Base-by-base conservation (phyloP, 1,284 basidiomycete genomes). In the Hortiboletus rubellus region DNA sequence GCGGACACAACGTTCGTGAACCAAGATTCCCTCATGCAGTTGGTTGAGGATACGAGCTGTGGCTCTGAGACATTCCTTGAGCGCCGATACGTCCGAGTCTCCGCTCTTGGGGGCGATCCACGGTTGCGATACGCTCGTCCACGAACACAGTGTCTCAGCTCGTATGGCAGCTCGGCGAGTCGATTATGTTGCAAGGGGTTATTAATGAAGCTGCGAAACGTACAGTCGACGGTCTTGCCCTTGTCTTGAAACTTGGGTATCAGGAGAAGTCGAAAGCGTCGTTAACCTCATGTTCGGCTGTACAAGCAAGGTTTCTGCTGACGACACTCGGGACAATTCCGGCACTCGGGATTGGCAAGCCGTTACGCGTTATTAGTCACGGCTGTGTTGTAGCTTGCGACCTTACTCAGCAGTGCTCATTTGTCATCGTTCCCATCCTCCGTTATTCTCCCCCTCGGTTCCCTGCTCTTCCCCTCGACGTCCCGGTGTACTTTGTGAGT, bases 61-160 rank as follows among this genome's bases (percentile, higher is more conserved):
- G 65, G 64, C 3, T 68, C 66, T 17, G 68, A 66, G 34, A 58
- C 62, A 14, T 70, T 70, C 18, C 64, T 68, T 7, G 61, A 31
- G 22, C 43, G 52, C 7, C 33, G n/a, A 44, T 9, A 34, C 6
- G n/a, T 9, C 22, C 22, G 22, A 22, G 22, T 22, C 9, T 52
- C 44, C 18, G 24, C 36, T 37, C n/a, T 30, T 7, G 33, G 31
- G 9, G 55, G 51, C 22, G 38, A 60, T 42, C 52, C 52, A 5
- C 40, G 40, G 18, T 10, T 36, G 44, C 46, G 41, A 33, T 15
- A 43, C 2, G 46, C 15, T 18, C 33, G 54, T 41, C 55, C 49
- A 36, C 53, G 53, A 46, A 10, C 30, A 45, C 44, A 46, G 18
- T 38, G n/a, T 40, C 45, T 52, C 37, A 2, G 34, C 6, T 49